Base-by-base conservation (phyloP, 192 early-diverging fungal species). In the Diversispora epigaea region DNA sequence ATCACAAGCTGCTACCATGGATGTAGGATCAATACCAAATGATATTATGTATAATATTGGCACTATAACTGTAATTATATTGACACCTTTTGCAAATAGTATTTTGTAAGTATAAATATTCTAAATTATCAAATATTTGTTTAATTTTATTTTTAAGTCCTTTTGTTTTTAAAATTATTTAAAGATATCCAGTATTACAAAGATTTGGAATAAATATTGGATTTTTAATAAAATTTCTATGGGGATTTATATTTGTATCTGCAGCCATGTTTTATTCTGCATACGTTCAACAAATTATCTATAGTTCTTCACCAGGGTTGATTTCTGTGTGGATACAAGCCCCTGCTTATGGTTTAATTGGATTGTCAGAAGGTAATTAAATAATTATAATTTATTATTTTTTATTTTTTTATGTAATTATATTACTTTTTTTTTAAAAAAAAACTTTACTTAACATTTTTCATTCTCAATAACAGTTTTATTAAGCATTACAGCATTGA, bases 11-110 rank as follows among this genome's bases (percentile, higher is more conserved):
- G 82, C 80, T 63, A 84, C 82, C 25, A 90, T 91, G 88, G 73
- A 80, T 43, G 80, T 84, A 25, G 80, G 81, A 47, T 68, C 77
- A 61, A 78, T 91, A 40, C 85, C 90, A 56, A 88, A 89, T 76
- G 91, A 92, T 73, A 84, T 89, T 61, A 85, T 93, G 77, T 84
- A 87, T 67, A 89, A 89, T 76, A 82, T 91, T 52, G 86, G 91
- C 71, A 87, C 90, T n/a, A 52, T 92, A 61, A 80, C 84, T 74
- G 66, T 93, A 67, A 85, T 93, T 62, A 84, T 91, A 60, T 76
- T 87, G 12, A 91, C 92, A 68, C 92, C 92, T 19, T 77, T 92
- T 56, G 88, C 92, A 63, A 89, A 92, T 80, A 74, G 71, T 43
- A 4, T 62, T 4, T 6, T 62, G 60, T 62, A 25, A 62, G 60